These are phyloP conservation scores for Rubia tinctorum DNA, from an alignment of 305 asterid genomes.

Conservation along the genomic window DNA sequence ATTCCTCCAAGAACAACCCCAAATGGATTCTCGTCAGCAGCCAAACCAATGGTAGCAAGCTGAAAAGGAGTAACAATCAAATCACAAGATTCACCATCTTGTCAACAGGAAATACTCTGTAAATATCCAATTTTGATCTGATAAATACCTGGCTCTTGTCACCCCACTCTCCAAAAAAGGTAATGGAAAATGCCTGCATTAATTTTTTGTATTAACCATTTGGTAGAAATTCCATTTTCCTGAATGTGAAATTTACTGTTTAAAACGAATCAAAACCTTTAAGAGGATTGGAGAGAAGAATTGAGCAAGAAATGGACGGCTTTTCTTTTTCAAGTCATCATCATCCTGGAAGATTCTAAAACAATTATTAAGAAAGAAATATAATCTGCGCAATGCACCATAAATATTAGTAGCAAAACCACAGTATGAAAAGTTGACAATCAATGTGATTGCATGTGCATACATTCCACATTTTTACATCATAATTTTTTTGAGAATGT, in stretches of 20 bases:
- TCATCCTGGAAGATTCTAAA: conserved; percentile 26
- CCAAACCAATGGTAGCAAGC: conserved; percentile 99
- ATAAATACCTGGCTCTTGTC: conserved; percentile 67
- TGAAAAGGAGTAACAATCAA: conserved; percentile 25
- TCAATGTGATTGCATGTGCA: not conserved
- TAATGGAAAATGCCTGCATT: conserved; percentile 57
- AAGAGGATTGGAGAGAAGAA: conserved; percentile 52
- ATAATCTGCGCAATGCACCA: not conserved
- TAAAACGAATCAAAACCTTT: conserved; percentile 32
- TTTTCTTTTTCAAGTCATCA: conserved; percentile 43
- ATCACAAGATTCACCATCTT: conserved; percentile 16
- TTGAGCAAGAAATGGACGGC: conserved; percentile 38
- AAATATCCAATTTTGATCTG: not conserved
- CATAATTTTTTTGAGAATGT: not conserved
- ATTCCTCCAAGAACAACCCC: conserved; percentile 99
- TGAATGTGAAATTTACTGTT: conserved; percentile 6
- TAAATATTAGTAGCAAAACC: not conserved
- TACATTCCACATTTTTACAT: not conserved
- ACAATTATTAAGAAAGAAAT: not conserved
- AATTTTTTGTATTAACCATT: not conserved
- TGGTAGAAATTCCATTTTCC: conserved; percentile 3
- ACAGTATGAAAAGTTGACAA: not conserved
- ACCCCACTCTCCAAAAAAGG: conserved; percentile 61
- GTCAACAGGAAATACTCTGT: not conserved
- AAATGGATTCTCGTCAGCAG: conserved; percentile 97